Percentiles rank a stretch among this genome's conserved stretches.
Conservation (phyloP, 768 basidiomycete genomes). For the Mycena leptocephala region DNA sequence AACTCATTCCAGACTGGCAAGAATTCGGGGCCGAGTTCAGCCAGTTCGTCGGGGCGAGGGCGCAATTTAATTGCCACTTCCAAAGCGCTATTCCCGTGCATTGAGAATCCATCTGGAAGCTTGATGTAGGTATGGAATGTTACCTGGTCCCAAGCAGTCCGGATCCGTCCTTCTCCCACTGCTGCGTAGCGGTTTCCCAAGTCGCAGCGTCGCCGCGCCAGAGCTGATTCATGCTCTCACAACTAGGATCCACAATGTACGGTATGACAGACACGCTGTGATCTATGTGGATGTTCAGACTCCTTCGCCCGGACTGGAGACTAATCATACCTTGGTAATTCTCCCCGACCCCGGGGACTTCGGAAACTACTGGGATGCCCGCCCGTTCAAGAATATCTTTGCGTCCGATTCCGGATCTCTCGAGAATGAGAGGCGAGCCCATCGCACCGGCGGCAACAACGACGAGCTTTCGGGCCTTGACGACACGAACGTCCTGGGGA, state of each 20-base stretch:
- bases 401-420: slow-evolving; percentile 65
- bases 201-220: slow-evolving; percentile 28
- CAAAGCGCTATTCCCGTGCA: slow-evolving; percentile 43
- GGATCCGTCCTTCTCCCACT: slow-evolving; percentile 52
- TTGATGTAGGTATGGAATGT: background rate
- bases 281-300: slow-evolving; percentile 2
- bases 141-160: slow-evolving; percentile 57
- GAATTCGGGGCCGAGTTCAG: slow-evolving; percentile 56
- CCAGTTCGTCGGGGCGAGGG: slow-evolving; percentile 53
- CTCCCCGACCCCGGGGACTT: slow-evolving; percentile 61
- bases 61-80: slow-evolving; percentile 61
- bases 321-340: slow-evolving; percentile 38
- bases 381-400: slow-evolving; percentile 44
- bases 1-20: slow-evolving; percentile 47
- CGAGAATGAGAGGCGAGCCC: slow-evolving; percentile 60
- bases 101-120: background rate
- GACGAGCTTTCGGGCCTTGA: slow-evolving; percentile 52
- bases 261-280: slow-evolving; percentile 21
- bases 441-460: slow-evolving; percentile 58
- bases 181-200: slow-evolving; percentile 17
- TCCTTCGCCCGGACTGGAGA: background rate
- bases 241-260: slow-evolving; percentile 12
- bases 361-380: slow-evolving; percentile 48
- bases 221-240: slow-evolving; percentile 15
- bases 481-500: slow-evolving; percentile 9